Conservation (phyloP, 805 yeast genomes). For the Nematodospora valgi region DNA sequence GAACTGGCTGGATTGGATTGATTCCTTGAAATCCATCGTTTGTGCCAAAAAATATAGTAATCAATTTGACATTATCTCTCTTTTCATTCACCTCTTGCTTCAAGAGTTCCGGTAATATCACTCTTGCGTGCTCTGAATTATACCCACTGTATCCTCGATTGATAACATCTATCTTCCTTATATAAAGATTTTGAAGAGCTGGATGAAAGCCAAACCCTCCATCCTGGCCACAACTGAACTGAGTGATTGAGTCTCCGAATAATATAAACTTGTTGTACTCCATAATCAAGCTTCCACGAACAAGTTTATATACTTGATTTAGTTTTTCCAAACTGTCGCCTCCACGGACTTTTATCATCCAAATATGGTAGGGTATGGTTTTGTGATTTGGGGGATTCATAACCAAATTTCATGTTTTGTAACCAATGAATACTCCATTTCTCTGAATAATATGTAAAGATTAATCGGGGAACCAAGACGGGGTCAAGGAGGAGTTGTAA, state of each 20-base stretch:
- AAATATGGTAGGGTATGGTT: no score
- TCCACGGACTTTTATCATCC: no score
- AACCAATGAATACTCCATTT: no score
- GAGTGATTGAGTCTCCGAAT: slow-evolving; percentile 73
- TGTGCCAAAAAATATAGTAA: slow-evolving; percentile 74
- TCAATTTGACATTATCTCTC: slow-evolving; percentile 31
- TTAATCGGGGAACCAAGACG: no score
- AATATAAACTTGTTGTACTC: slow-evolving; percentile 46
- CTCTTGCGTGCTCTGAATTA: slow-evolving; percentile 56
- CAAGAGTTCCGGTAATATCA: slow-evolving; percentile 40
- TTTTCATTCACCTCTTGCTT: slow-evolving; percentile 29
- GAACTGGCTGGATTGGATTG: slow-evolving; percentile 40
- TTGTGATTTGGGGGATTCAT: no score
- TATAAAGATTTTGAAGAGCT: slow-evolving; percentile 45
- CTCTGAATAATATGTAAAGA: no score
- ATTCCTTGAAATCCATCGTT: slow-evolving; percentile 50
- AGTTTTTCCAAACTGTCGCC: background rate
- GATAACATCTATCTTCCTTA: slow-evolving; percentile 62
- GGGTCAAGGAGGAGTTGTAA: no score
- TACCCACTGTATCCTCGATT: slow-evolving; percentile 80
- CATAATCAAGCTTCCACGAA: background rate
- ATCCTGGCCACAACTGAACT: slow-evolving; percentile 42
- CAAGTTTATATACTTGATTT: background rate
- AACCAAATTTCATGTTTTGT: no score
- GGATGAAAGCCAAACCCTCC: slow-evolving; percentile 48